A percentile compares a stretch with the other conserved stretches of the same genome.
Conservation (phyloP, 164 flowering plant genomes). For the Nymphaea colorata region DNA sequence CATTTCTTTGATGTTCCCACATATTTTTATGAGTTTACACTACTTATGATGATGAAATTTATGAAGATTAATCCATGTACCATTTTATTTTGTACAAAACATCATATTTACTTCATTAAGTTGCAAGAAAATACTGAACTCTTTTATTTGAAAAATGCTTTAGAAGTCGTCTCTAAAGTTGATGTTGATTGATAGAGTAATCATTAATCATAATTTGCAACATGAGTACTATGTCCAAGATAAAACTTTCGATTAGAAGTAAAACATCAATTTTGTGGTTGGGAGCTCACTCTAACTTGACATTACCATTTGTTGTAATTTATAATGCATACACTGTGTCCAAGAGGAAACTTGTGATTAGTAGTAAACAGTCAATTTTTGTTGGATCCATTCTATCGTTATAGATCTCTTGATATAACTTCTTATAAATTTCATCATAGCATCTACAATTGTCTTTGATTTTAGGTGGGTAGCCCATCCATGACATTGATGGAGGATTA, state of each 20-base stretch:
- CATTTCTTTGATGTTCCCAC: background rate
- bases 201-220: background rate
- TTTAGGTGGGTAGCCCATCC: background rate
- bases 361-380: no score
- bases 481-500: background rate
- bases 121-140: background rate
- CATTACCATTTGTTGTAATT: no score
- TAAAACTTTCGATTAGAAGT: background rate
- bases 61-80: background rate
- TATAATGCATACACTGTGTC: no score
- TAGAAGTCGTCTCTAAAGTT: no score
- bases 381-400: background rate
- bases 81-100: background rate
- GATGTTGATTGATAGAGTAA: no score
- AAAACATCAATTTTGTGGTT: background rate
- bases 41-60: background rate
- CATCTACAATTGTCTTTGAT: background rate
- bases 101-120: background rate
- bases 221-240: background rate
- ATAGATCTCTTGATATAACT: background rate
- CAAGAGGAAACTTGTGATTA: no score
- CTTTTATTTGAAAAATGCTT: background rate
- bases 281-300: background rate
- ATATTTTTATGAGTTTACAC: background rate
- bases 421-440: conserved; percentile 1